Evolutionary conservation across 2,329 filamentous ascomycete genomes (phyloP), one percentile per base, ranked within the genome.

Genomic region (Gnomoniopsis sp.): DNA sequence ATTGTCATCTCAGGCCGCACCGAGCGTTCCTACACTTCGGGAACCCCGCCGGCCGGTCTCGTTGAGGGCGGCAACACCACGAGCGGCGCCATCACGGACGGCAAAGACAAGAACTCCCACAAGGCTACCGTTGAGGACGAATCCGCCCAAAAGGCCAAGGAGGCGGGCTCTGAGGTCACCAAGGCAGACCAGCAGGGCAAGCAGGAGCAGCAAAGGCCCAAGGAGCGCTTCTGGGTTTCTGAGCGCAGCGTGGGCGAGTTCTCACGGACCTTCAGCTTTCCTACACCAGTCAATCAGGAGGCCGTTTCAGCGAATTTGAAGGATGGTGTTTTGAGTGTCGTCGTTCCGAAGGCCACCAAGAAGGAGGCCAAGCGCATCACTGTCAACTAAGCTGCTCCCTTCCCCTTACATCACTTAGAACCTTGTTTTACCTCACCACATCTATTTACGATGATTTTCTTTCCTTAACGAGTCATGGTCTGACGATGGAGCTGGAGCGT

Each of bases 221-320:
- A 55, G 6, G 60, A 57, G 34, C 65, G 85, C 74, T 93, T 87
- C 80, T 93, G 89, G 90, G 76, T 87, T 62, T 78, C 79, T 38
- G 87, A 90, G 75, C 85, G 86, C 65, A 82, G 79, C 61, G 75
- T 87, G 59, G 88, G 88, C 70, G 80, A 86, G 64, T 91, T 90
- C 75, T 79, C 82, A 51, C 83, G 88, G 63, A 83, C 79, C 60
- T 90, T 90, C 76, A 83, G 77, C 70, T 90, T 91, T 77, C 85
- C 87, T 0, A 73, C 74, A 54, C 81, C 80, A 30, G 80, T 91
- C 61, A 84, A 89, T 67, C 80, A 84, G 66, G 83, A 86, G 17
- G 73, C 67, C 3, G 87, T 91, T 57, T 77, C 72, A 48, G 88
- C 88, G 52, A 78, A 70, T 55, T 81, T 90, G 65, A 81, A 84